phyloP scores from a whole-genome alignment of 805 yeast genomes.

The Nakazawaea peltata region DNA sequence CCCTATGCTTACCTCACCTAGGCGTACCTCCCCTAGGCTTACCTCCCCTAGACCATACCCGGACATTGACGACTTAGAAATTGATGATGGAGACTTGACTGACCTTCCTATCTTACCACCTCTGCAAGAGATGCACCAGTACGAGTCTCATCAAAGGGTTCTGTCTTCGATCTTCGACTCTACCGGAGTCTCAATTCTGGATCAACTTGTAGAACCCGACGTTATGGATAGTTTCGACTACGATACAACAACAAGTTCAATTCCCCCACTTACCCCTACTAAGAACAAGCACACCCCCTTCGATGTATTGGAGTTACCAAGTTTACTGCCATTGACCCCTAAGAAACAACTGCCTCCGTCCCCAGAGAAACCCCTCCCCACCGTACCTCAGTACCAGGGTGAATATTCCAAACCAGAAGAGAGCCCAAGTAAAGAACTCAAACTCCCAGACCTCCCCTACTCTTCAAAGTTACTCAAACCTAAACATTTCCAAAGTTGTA shows the following conservation, averaged over 20 bases:
- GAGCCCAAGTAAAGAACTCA: slow-evolving; percentile 36
- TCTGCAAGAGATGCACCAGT: slow-evolving; percentile 5
- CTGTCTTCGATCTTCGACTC: slow-evolving; percentile 10
- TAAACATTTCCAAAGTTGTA: slow-evolving; percentile 41
- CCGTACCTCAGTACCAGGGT: slow-evolving; percentile 2
- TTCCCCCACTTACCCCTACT: slow-evolving; percentile 1
- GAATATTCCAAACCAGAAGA: slow-evolving; percentile 2
- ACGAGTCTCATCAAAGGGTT: slow-evolving; percentile 3
- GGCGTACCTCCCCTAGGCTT: too few species aligned
- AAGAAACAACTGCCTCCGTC: neutral
- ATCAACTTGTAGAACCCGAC: neutral
- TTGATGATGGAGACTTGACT: neutral
- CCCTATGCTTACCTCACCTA: too few species aligned
- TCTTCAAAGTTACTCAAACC: slow-evolving; percentile 38
- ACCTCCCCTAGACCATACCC: too few species aligned
- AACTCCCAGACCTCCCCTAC: slow-evolving; percentile 51
- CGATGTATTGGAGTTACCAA: slow-evolving; percentile 1
- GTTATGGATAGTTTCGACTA: neutral
- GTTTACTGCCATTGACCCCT: slow-evolving; percentile 2
- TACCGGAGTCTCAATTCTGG: slow-evolving; percentile 9
- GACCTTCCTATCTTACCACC: slow-evolving; percentile 8
- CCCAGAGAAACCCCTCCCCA: slow-evolving; percentile 8
- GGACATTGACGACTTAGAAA: neutral
- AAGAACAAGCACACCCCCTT: neutral
- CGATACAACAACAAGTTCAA: neutral